A percentile compares a stretch with the other conserved stretches of the same genome.
phyloP scores from a whole-genome alignment of 768 basidiomycete species.

The Mycena filopes region DNA sequence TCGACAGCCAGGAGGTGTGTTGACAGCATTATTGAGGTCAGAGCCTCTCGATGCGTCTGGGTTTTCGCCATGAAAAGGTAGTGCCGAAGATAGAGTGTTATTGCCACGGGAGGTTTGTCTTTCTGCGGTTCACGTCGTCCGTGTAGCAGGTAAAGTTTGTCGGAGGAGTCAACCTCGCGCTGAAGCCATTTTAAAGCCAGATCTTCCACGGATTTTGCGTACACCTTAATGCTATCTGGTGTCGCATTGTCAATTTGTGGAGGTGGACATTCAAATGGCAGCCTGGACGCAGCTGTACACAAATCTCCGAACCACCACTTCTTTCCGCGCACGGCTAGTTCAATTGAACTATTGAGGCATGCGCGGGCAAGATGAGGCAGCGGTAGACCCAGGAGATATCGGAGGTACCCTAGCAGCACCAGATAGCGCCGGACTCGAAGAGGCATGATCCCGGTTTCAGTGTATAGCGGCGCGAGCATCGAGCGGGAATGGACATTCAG shows the following conservation, averaged over 20 bases:
- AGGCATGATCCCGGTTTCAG: no score
- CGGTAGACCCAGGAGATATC: no score
- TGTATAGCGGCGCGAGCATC: no score
- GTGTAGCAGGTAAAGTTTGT: background rate
- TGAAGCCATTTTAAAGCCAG: background rate
- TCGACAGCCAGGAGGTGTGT: no score
- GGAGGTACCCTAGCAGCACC: no score
- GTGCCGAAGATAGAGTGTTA: background rate
- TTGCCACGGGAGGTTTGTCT: background rate
- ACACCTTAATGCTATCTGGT: background rate
- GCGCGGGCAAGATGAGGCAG: no score
- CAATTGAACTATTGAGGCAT: no score
- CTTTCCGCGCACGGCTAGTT: background rate
- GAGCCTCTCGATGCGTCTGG: no score
- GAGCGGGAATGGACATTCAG: no score
- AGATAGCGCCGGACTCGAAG: no score
- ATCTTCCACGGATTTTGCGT: background rate
- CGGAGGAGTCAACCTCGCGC: background rate
- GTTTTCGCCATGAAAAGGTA: no score
- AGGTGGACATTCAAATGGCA: background rate
- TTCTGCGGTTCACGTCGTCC: background rate
- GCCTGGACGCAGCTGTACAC: background rate
- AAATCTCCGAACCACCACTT: background rate
- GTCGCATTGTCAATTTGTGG: background rate
- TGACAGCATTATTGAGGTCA: no score